Evolutionary conservation across 2,329 filamentous ascomycete genomes (phyloP), one percentile per base, ranked within the genome.

Genomic region (Neofusicoccum ribis): DNA sequence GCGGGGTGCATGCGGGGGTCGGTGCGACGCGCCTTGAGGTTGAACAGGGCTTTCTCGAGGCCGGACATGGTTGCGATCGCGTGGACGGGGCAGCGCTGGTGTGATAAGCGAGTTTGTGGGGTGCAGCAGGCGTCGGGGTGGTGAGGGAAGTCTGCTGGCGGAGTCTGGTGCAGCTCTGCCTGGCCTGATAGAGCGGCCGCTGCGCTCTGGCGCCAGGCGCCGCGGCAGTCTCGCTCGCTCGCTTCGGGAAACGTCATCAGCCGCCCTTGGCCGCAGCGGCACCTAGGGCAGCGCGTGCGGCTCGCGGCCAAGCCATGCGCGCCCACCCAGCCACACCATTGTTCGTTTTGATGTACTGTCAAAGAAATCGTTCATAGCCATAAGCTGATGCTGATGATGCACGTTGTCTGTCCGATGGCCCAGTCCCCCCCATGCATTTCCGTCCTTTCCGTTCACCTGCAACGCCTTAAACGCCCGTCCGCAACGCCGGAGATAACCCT

Each of bases 11-110:
- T 41, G 43, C 58, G 62, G 47, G 65, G 59, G 46, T 59, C 49
- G 17, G 59, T 37, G 43, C 34, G 56, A 67, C 74, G 49, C 66
- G 85, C 85, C 80, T 87, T 88, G 67, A 88, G 79, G 73, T 87
- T 87, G 78, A 87, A 86, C 46, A 87, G 82, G 27, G 85, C 84
- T 72, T 87, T 87, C 73, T 87, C 85, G 65, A 87, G 82, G 67
- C 85, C 85, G 37, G 85, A 87, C 85, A 87, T 87, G 65, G 23
- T 65, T 60, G 43, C 43, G 43, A 20, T 37, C n/a, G n/a, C 15
- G 36, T 20, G 27, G 14, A 15, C 39, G 2, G n/a, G 31, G 37
- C n/a, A 8, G 37, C 49, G 23, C 54, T 2, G n/a, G 47, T 17
- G 12, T n/a, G 6, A 20, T 39, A 36, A 14, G 49, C 23, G 49